These are phyloP conservation scores for Xanthoconium purpureum DNA, from an alignment of 768 basidiomycete genomes.

Conservation along the genomic window DNA sequence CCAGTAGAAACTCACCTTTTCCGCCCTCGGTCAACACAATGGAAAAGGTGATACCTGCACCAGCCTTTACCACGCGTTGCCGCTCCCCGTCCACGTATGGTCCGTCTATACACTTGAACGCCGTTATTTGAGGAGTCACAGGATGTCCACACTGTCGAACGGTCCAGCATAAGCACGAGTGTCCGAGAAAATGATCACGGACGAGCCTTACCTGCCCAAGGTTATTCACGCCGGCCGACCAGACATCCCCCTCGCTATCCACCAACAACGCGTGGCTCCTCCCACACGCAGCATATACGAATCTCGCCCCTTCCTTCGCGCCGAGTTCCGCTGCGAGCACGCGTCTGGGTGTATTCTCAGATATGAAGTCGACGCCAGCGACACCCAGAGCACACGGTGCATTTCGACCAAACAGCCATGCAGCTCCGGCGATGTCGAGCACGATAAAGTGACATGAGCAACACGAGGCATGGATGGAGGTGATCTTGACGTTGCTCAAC, in stretches of 20 bases:
- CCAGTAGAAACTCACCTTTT: conserved; percentile 48
- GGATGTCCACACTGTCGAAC: conserved; percentile 65
- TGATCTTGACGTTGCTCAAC: conserved; percentile 71
- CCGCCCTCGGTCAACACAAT: conserved; percentile 81
- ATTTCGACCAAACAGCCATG: conserved; percentile 90
- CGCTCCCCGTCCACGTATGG: conserved; percentile 55
- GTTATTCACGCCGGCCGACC: conserved; percentile 80
- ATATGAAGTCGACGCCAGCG: conserved; percentile 51
- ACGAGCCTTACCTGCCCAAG: conserved; percentile 62
- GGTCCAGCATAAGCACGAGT: neutral
- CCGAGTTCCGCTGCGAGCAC: conserved; percentile 61
- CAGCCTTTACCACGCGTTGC: conserved; percentile 67
- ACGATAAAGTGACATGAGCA: conserved; percentile 73
- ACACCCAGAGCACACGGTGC: conserved; percentile 66
- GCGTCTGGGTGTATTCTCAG: conserved; percentile 70
- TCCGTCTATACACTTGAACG: conserved; percentile 63
- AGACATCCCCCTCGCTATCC: conserved; percentile 75
- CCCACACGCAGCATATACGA: conserved; percentile 83
- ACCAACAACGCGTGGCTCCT: conserved; percentile 81
- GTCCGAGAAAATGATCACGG: neutral
- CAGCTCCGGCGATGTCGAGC: conserved; percentile 71
- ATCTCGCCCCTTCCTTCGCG: conserved; percentile 51
- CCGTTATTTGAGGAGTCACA: conserved; percentile 57
- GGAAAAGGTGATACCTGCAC: conserved; percentile 83
- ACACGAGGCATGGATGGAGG: conserved; percentile 74